Base-by-base conservation (phyloP, 148 eudicot species). In the Nyssa sinensis region DNA sequence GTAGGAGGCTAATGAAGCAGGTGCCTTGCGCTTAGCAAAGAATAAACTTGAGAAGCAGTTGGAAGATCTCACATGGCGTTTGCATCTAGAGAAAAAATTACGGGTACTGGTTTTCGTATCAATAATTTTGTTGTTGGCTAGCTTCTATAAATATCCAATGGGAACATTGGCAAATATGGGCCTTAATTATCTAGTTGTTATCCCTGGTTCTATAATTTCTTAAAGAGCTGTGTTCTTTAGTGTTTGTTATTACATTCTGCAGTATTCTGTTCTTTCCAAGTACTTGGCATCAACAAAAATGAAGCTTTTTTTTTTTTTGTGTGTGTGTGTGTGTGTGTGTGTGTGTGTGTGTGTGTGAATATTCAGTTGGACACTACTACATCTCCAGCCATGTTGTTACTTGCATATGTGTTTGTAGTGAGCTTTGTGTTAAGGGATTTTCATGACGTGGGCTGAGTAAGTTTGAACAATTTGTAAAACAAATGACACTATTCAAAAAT, bases 1-100 rank as follows among this genome's bases (percentile, higher is more conserved):
- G 74, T 84, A 95, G 99, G 98, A 89, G 80, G 99, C 99, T 65
- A 95, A 95, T 83, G 98, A 95, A 86, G 81, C 99, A 79, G 99
- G 99, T 79, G 99, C 99, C 67, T 79, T 95, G 83, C 98, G 98
- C 25, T 71, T 83, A 82, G 99, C 97, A 62, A 95, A 95, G 86
- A 85, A 66, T 81, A 93, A 95, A 77, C 97, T 95, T 82, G 94
- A 95, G 83, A 95, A 88, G 84, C 93, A 91, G 78, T 83, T 95
- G 81, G 99, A 95, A 76, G 99, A 95, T 89, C 87, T 89, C 21
- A 85, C 97, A 21, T 84, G 96, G 89, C 87, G 99, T 66, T 79
- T 95, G 87, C 94, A 91, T 60, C 71, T 95, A 66, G 99, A 95
- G 83, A 95, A 88, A 75, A 90, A 88, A 88, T 67, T 88, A 70